Evolutionary conservation across 106 monocot species (phyloP).

Genomic region (Hemerocallis citrina): DNA sequence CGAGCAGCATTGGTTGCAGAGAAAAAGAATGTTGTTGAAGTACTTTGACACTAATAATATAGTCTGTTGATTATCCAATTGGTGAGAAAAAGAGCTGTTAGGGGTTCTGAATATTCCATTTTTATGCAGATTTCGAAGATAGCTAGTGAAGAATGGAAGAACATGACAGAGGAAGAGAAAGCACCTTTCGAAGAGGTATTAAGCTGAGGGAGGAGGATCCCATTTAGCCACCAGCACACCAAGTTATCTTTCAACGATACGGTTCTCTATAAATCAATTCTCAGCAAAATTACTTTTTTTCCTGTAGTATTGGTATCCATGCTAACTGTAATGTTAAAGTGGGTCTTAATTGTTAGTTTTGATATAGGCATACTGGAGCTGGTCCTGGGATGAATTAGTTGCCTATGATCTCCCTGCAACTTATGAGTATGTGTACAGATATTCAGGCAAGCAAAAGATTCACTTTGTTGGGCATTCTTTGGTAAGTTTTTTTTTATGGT

Average conservation of each 20-base stretch:
- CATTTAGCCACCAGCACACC: conserved; percentile 14
- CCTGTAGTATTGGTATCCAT: background rate
- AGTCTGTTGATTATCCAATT: too few species aligned
- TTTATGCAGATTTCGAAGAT: too few species aligned
- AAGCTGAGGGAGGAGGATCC: too few species aligned
- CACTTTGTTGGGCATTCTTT: conserved; percentile 39
- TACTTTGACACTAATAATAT: background rate
- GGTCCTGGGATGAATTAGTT: conserved; percentile 41
- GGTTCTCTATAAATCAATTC: background rate
- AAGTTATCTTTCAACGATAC: background rate
- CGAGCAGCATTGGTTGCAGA: conserved; percentile 35
- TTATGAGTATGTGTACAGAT: conserved; percentile 18
- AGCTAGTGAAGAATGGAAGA: too few species aligned
- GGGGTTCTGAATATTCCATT: too few species aligned
- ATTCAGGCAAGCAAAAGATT: conserved; percentile 21
- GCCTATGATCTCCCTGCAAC: conserved; percentile 25
- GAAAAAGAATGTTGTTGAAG: conserved; percentile 68
- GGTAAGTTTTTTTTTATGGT: conserved; percentile 15
- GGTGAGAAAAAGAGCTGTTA: too few species aligned
- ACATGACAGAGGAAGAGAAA: too few species aligned
- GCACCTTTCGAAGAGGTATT: too few species aligned
- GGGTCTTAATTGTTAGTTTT: too few species aligned
- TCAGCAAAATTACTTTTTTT: background rate
- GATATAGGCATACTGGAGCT: conserved; percentile 32
- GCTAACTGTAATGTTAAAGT: too few species aligned